Base-by-base conservation (phyloP, 805 yeast species). In the Candida patagonica region DNA sequence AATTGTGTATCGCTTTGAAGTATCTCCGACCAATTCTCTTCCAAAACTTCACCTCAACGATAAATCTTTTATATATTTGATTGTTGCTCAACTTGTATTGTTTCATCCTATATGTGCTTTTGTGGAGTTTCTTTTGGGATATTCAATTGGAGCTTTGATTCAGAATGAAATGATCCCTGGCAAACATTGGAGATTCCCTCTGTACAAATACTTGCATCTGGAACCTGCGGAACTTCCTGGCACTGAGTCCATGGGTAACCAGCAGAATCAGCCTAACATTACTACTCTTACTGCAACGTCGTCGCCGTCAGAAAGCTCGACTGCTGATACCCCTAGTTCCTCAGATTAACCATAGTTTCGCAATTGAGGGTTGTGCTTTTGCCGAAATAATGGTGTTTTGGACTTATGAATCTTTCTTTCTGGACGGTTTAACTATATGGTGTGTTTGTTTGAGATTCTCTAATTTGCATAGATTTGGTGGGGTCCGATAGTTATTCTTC, bases 151-250 rank as follows among this genome's bases (percentile, higher is more conserved):
- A n/a, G 53, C 53, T n/a, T 43, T 61, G 26, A 42, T 67, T 17
- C 42, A 53, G 8, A 47, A 59, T 34, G 66, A 63, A 26, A 38
- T 66, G 3, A 27, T 66, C 1, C 69, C 70, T 3, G 66, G 68
- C 3, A 62, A 57, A 35, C 41, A 45, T 15, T 66, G 68, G 66
- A 53, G 69, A 44, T 38, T 66, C 16, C 68, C 69, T 5, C 36
- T 43, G 24, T 47, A 40, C 34, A 19, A 32, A 13, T n/a, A 31
- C 9, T 16, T 38, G 22, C 30, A 26, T 25, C 17, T 30, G 29
- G 35, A 38, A 22, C 8, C 31, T 3, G 20, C 31, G 4, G 20
- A 17, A 4, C 31, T 15, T 9, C 20, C 13, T 9, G 31, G 31
- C 17, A 29, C 31, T 29, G 31, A 17, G 8, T n/a, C n/a, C n/a